A percentile compares a stretch with the other conserved stretches of the same genome.
These are phyloP conservation scores for Tetrastigma voinierianum DNA, from an alignment of 164 flowering plant genomes.

Conservation along the genomic window DNA sequence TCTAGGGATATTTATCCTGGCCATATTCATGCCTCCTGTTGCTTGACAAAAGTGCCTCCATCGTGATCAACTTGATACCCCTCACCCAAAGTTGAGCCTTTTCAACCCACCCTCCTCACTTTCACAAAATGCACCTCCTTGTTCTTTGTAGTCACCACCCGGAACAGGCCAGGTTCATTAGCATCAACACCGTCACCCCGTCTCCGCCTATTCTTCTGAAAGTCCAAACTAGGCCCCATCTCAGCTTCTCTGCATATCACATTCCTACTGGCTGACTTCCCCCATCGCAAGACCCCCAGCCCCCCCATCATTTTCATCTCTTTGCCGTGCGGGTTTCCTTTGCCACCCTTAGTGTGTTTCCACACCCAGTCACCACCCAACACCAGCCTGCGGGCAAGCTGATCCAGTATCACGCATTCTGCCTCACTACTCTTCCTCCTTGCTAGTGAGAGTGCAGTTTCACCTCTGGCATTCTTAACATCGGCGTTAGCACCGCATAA, in stretches of 20 bases:
- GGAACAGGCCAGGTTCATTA: constrained; percentile 45
- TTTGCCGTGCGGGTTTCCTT: constrained; percentile 52
- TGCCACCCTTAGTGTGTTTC: constrained; percentile 64
- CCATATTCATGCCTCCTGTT: background rate
- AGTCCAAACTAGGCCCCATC: constrained; percentile 55
- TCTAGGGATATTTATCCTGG: background rate
- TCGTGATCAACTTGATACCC: constrained; percentile 58
- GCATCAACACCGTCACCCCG: constrained; percentile 38
- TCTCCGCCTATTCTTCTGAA: constrained; percentile 32
- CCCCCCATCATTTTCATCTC: constrained; percentile 48
- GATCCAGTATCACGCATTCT: constrained; percentile 48
- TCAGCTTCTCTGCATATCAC: too few species aligned
- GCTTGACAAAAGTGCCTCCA: constrained; percentile 26
- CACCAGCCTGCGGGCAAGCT: constrained; percentile 55
- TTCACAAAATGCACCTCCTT: constrained; percentile 78
- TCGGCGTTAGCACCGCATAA: constrained; percentile 47
- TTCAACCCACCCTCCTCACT: constrained; percentile 46
- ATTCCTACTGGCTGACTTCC: too few species aligned
- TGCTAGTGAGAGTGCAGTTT: constrained; percentile 58
- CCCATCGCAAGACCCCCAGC: too few species aligned
- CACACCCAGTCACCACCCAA: constrained; percentile 30
- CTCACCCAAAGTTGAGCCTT: constrained; percentile 68
- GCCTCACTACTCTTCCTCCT: constrained; percentile 35
- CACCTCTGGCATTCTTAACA: constrained; percentile 43
- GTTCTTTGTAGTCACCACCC: constrained; percentile 51